phyloP scores from a whole-genome alignment of 2,329 filamentous ascomycete species.

The Botrytis galanthina region DNA sequence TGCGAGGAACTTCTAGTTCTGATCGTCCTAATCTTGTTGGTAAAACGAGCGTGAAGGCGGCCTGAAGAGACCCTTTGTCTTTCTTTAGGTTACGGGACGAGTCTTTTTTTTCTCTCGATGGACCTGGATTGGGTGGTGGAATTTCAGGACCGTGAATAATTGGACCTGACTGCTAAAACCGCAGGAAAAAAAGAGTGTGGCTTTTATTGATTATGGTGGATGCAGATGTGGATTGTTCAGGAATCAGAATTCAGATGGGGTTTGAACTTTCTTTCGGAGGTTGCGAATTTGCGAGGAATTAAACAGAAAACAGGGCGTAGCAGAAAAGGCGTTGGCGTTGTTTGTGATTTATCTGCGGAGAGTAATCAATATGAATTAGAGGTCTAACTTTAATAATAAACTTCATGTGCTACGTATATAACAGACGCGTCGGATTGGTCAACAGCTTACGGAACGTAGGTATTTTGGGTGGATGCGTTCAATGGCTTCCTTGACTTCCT shows the following conservation, averaged over 20 bases:
- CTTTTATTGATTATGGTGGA: constrained; percentile 12
- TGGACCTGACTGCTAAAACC: constrained; percentile 1
- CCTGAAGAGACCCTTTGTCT: constrained; percentile 4
- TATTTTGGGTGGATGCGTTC: constrained; percentile 6
- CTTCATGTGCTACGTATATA: constrained; percentile 9
- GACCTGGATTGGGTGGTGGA: not conserved
- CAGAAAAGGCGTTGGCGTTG: constrained; percentile 7
- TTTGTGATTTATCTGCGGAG: constrained; percentile 14
- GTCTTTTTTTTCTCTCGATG: not conserved
- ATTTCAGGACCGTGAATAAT: constrained; percentile 1
- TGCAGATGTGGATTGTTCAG: not conserved
- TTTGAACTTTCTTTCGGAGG: constrained; percentile 6
- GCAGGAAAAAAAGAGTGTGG: constrained; percentile 13
- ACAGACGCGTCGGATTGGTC: constrained; percentile 20
- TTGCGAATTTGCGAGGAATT: constrained; percentile 9
- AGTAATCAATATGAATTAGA: constrained; percentile 4
- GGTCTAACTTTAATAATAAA: constrained; percentile 2
- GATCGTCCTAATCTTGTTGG: constrained; percentile 6
- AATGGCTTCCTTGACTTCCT: constrained; percentile 1
- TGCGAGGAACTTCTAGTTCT: not conserved
- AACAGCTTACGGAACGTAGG: constrained; percentile 8
- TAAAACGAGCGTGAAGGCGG: constrained; percentile 20
- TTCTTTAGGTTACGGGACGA: not conserved
- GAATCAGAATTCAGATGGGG: constrained; percentile 7
- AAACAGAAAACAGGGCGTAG: not conserved